Evolutionary conservation across 352 stramenopile genomes (phyloP).

Genomic region (Pythium insidiosum): DNA sequence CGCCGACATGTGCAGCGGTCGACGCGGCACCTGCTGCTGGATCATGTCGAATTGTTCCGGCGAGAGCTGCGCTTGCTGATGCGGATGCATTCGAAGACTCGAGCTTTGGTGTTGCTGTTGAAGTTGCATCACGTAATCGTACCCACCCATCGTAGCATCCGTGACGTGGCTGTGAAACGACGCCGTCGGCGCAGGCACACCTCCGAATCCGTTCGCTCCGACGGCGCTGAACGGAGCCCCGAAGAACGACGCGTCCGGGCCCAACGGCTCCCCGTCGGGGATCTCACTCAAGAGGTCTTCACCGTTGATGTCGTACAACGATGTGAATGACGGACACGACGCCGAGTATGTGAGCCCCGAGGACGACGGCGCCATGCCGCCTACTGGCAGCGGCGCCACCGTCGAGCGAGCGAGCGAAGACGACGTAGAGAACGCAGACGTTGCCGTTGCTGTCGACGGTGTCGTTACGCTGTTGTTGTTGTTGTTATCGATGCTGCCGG

Average conservation of each 20-base stretch:
- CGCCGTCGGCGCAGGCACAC: not conserved
- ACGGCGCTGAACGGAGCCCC: constrained; percentile 6
- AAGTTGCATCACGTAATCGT: constrained; percentile 52
- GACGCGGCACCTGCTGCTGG: constrained; percentile 11
- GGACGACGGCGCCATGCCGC: not conserved
- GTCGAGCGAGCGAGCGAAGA: too few species aligned
- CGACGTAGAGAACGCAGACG: too few species aligned
- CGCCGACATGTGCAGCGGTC: constrained; percentile 51
- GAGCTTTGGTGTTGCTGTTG: constrained; percentile 39
- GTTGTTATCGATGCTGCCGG: too few species aligned
- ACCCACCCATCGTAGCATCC: constrained; percentile 15
- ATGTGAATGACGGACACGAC: constrained; percentile 69
- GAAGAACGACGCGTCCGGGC: not conserved
- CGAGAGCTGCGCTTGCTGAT: constrained; percentile 25
- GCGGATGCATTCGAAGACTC: constrained; percentile 39
- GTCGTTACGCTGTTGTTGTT: too few species aligned
- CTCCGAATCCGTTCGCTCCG: not conserved
- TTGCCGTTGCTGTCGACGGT: too few species aligned
- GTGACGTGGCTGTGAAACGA: not conserved
- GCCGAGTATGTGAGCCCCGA: constrained; percentile 48
- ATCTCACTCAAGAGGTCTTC: constrained; percentile 42
- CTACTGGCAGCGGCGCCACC: too few species aligned
- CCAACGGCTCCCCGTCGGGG: constrained; percentile 11
- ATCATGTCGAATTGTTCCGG: constrained; percentile 10
- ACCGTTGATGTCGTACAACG: constrained; percentile 37